Evolutionary conservation across 148 eudicot species (phyloP), one percentile per base, ranked within the genome.

Genomic region (Cornus kousa): DNA sequence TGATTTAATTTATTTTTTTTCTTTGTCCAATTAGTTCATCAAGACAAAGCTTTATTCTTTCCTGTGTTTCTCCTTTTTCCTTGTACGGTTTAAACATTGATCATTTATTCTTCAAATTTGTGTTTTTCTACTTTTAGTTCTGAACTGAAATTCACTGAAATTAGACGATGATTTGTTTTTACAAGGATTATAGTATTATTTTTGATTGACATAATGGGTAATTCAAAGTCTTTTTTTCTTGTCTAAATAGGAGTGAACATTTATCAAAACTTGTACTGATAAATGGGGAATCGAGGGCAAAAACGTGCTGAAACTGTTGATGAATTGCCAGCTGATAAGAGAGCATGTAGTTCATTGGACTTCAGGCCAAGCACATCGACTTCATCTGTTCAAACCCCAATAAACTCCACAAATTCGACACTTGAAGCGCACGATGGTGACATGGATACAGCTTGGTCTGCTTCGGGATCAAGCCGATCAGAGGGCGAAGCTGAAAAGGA

Each of bases 261-360:
- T 43, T 19, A 55, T 16, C 55, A 2, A 7, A 37, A 7, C 39
- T 48, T 20, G 17, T 35, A 7, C 33, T 62, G 62, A 43, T 23
- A n/a, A 78, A 92, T 87, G 93, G 99, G 84, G 40, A 91, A 85
- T 87, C 88, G 97, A 81, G 92, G 97, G 32, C 99, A 93, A 19
- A 93, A 93, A 79, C 85, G 99, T 82, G 72, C 87, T 5, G 98
- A 92, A 70, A 72, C 71, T 10, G 81, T 77, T 73, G 98, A 92
- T 22, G 92, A 82, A 68, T 33, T 93, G 85, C 97, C 97, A 3
- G 92, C 93, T 3, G 99, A 96, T 80, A 96, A 96, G 83, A 82
- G 99, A 43, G 87, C 92, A 7, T 95, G 99, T 83, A 95, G 85
- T 83, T 91, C 97, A 16, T 64, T 87, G 70, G 97, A 93, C 67